Evolutionary conservation across 1,139 yeast genomes (phyloP), one percentile per base, ranked within the genome.

Genomic region (Saccharomyces hybrid): DNA sequence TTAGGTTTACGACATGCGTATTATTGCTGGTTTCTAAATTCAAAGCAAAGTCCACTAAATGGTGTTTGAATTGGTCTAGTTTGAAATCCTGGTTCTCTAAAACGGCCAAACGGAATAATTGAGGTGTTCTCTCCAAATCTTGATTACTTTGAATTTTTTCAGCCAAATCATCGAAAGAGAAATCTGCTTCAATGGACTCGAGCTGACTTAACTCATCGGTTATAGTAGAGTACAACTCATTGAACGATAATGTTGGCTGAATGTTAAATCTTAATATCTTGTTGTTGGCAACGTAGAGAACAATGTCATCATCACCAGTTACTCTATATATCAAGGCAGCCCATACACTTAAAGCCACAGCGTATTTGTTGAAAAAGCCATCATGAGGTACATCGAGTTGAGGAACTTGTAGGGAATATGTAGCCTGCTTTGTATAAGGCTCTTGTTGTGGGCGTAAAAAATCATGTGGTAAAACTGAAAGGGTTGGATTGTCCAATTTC

Each of bases 231-330:
- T 62, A 64, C 55, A 90, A 74, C 50, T 83, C 80, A 1, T 63
- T 56, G 62, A 90, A 87, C 0, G 83, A 71, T 64, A 75, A 65
- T 11, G 74, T 71, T 42, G 87, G 81, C 53, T 80, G 65, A 47
- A 89, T 73, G 42, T 74, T 75, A 52, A 86, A 74, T 64, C 96
- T 77, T 48, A 88, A 69, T 28, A 88, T 82, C 26, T 74, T 71
- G 48, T 72, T 68, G 14, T 77, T 71, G 57, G 83, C 83, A 1
- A 95, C 82, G 28, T 95, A 89, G 58, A 93, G 73, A n/a, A 87
- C 84, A 54, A 93, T 83, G 65, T 93, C 98, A 60, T 90, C 97
- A 67, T 93, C 98, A 28, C 97, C 98, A 4, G 97, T 86, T 54
- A 88, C 76, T 67, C 98, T 79, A 71, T 80, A 85, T 44, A 88